phyloP scores from a whole-genome alignment of 345 rosid genomes.

The Streptanthus diversifolius region DNA sequence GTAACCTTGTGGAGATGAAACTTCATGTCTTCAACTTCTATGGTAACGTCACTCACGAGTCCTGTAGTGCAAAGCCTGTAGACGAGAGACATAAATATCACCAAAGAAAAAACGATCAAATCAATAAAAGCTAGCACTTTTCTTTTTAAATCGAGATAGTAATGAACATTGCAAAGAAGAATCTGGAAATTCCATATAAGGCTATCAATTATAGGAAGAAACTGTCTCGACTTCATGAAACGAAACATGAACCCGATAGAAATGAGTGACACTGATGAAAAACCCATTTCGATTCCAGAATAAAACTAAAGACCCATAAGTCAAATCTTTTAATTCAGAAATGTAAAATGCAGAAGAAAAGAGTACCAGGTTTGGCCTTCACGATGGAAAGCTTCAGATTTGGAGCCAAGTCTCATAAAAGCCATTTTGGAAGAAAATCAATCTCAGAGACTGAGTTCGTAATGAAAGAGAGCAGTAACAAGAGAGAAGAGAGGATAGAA shows the following conservation, averaged over 20 bases:
- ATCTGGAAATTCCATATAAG: too few relatives aligned
- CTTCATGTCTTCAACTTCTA: slow-evolving; percentile 56
- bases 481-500: background rate
- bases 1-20: slow-evolving; percentile 84
- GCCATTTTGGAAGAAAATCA: background rate
- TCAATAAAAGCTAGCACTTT: too few relatives aligned
- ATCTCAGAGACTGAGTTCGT: background rate
- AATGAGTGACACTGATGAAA: too few relatives aligned
- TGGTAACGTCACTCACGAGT: slow-evolving; percentile 66
- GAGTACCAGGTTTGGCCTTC: background rate
- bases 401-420: background rate
- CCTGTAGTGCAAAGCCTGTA: slow-evolving; percentile 67
- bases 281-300: too few relatives aligned
- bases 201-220: too few relatives aligned
- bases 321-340: too few relatives aligned
- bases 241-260: too few relatives aligned
- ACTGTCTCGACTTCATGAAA: too few relatives aligned
- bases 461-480: background rate
- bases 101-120: background rate
- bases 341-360: background rate
- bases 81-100: slow-evolving; percentile 5
- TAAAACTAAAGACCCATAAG: too few relatives aligned
- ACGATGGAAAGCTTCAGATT: background rate
- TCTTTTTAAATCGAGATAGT: too few relatives aligned
- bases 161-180: too few relatives aligned